Base-by-base conservation (phyloP, 352 stramenopile genomes). In the Peronospora destructor region DNA sequence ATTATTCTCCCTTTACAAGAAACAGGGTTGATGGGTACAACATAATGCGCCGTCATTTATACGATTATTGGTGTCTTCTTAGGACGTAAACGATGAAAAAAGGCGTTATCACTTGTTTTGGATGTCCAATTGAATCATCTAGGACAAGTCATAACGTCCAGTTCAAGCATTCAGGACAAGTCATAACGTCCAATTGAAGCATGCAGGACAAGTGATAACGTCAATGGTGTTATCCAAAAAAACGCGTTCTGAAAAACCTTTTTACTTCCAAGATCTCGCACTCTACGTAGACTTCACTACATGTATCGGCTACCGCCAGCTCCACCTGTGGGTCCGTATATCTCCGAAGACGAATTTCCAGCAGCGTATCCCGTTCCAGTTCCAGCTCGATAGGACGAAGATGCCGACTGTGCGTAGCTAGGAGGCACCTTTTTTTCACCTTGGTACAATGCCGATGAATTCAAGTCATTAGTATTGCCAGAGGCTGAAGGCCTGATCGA, bases 281-380 rank as follows among this genome's bases (percentile, higher is more conserved):
- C 28, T 32, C 8, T 32, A 32, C 10, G 28, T 13, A 32, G 28
- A 32, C 4, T 13, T 32, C 28, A 32, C 61, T 69, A 75, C 66
- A 71, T 75, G 51, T 75, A 71, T 60, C 66, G 45, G 23, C 59
- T 60, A 46, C 61, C 51, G 6, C 57, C 52, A 49, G 48, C 40
- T 60, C 53, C 60, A 44, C 57, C 61, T 10, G 56, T 66, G 47
- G 60, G 46, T 19, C 50, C 50, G 23, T 60, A 47, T 37, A 69
- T 40, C 26, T 60, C 52, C 11, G 66, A 68, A 14, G 62, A 62
- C 7, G 48, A 55, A 37, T 66, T 50, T 53, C 35, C 53, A 38
- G 65, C 56, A n/a, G 39, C 48, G 13, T 59, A 49, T 30, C 45
- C 36, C 21, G 13, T 23, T 29, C 16, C 49, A 29, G 30, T 41